phyloP scores from a whole-genome alignment of 495 filamentous ascomycete species.

The Lasiosphaeria ovina region DNA sequence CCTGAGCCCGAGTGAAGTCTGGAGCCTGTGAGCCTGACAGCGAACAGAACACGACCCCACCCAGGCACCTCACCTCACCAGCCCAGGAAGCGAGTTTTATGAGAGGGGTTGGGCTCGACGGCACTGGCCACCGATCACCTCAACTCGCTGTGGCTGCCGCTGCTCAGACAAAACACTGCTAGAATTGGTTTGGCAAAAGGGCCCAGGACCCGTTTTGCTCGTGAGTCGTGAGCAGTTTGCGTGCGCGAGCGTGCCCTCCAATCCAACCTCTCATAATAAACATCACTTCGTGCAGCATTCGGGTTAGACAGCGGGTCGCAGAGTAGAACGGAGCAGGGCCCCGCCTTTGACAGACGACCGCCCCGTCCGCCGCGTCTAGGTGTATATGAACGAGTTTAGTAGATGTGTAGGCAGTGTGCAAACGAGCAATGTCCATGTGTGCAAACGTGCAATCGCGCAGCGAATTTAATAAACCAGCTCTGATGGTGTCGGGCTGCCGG shows the following conservation, averaged over 20 bases:
- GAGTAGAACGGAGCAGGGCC: too few species aligned
- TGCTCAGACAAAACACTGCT: background rate
- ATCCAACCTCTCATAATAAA: slow-evolving; percentile 26
- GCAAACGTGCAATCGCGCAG: too few species aligned
- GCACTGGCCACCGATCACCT: slow-evolving; percentile 8
- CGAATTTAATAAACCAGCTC: too few species aligned
- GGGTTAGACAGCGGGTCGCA: too few species aligned
- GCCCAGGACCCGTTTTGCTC: too few species aligned
- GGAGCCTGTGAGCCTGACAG: background rate
- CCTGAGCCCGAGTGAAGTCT: background rate
- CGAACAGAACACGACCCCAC: background rate
- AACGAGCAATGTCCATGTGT: too few species aligned
- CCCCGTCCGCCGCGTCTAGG: too few species aligned
- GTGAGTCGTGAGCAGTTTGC: background rate
- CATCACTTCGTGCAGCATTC: background rate
- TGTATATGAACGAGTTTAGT: too few species aligned
- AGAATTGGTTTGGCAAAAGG: too few species aligned
- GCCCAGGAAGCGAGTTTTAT: slow-evolving; percentile 15
- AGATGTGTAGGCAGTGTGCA: too few species aligned
- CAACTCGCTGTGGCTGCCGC: slow-evolving; percentile 11
- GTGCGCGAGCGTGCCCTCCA: background rate
- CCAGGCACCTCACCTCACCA: background rate
- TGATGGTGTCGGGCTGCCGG: too few species aligned
- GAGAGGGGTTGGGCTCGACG: slow-evolving; percentile 15
- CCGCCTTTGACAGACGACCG: too few species aligned